Base-by-base conservation (phyloP, 768 basidiomycete genomes). In the Amyloporia xantha region DNA sequence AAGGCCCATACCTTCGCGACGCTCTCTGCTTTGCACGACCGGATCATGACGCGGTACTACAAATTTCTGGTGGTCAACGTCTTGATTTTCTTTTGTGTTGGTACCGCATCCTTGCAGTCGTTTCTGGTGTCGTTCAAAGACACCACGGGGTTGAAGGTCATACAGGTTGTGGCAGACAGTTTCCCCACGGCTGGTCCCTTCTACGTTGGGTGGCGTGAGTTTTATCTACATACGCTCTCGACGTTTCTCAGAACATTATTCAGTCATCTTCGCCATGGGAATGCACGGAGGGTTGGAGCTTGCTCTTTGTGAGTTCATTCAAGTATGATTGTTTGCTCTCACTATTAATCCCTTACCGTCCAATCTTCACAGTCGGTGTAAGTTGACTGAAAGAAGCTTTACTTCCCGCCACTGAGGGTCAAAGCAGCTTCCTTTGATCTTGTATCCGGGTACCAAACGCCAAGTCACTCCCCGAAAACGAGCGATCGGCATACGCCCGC, bases 1-100 rank as follows among this genome's bases (percentile, higher is more conserved):
- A 89, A 91, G 58, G 90, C 86, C 1, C 86, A 93, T 59, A 91
- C 84, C 1, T 84, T 94, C 50, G 81, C 82, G 51, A 92, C 89
- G 1, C 75, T 89, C 36, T 85, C 85, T 28, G 77, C 77, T 12
- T 75, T 92, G 51, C 88, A 92, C 64, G 88, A 94, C 66, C 73
- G 75, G 26, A 89, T 91, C 57, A 76, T 91, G 77, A 82, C 80
- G 20, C 78, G 90, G 33, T 92, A 91, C 61, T 89, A 89, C 73
- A 91, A 91, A 63, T 92, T 91, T 62, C 75, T 91, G 25, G 74
- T 87, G 41, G 82, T 86, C 53, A 89, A 91, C 59, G 81, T 89
- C 42, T 65, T 88, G 27, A 77, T 88, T 23, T 87, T 88, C 68
- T 88, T 88, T 59, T 87, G 86, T 53, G 80, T 90, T 28, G 89